Evolutionary conservation across 2,329 filamentous ascomycete species (phyloP).

Genomic region (Nannizzia gypsea): DNA sequence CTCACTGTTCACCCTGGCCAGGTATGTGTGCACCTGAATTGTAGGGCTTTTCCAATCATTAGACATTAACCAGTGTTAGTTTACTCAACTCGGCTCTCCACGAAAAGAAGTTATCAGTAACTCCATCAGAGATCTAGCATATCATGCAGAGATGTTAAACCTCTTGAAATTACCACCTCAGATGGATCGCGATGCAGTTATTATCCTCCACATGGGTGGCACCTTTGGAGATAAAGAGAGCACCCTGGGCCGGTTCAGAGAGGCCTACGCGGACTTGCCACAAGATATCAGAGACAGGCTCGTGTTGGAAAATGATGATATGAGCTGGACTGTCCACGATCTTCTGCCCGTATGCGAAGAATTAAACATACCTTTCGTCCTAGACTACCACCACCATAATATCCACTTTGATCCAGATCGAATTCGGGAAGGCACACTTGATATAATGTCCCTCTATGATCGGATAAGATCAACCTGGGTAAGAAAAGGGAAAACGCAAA

Average conservation of each 20-base stretch:
- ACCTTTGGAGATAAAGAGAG: conserved; percentile 76
- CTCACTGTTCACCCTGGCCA: conserved; percentile 85
- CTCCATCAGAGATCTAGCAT: conserved; percentile 70
- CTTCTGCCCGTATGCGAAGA: conserved; percentile 82
- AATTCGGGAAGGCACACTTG: conserved; percentile 70
- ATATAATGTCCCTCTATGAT: conserved; percentile 63
- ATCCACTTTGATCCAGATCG: conserved; percentile 67
- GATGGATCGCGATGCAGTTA: conserved; percentile 72
- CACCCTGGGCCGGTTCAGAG: conserved; percentile 63
- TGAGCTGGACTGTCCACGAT: conserved; percentile 85
- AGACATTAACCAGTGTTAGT: conserved; percentile 36
- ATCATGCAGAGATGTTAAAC: conserved; percentile 73
- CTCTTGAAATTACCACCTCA: conserved; percentile 67
- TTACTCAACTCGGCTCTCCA: conserved; percentile 81
- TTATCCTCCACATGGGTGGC: conserved; percentile 90
- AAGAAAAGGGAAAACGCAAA: conserved; percentile 72
- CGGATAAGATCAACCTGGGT: conserved; percentile 76
- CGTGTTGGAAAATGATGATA: conserved; percentile 89
- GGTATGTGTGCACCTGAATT: conserved; percentile 22
- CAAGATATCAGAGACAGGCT: conserved; percentile 64
- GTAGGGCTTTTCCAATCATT: background rate
- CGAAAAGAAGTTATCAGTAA: conserved; percentile 63
- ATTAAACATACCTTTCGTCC: conserved; percentile 80
- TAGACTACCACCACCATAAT: conserved; percentile 94
- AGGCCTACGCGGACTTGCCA: conserved; percentile 58